Evolutionary conservation across 179 eudicot species (phyloP), one percentile per base, ranked within the genome.

Genomic region (Heliamphora pulchella): DNA sequence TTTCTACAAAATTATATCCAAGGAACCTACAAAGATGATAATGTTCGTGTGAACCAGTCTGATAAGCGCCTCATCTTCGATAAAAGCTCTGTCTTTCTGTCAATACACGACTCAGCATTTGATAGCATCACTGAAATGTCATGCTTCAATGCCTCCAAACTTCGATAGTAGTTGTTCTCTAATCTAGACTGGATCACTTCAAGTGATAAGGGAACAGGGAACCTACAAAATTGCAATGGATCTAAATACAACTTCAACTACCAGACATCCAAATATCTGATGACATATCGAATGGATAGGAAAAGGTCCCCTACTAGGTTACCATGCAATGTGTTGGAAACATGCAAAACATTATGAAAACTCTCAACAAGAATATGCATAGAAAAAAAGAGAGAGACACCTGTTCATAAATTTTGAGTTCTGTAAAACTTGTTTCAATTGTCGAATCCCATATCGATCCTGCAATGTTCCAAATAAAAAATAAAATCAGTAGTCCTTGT

Each of bases 381-480:
- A 64, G 4, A 43, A 47, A 31, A 76, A 63, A 47, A 18, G n/a
- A 11, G 50, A 5, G 57, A 72, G 18, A 20, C 88, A 90, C 98
- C 97, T 93, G 85, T 96, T 96, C 43, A 91, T 77, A 81, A 91
- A 96, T 66, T 92, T 94, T 63, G 74, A 70, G 88, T 83, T 94
- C 71, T 63, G 81, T 15, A 93, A 87, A 81, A 87, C 85, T 71
- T 89, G 87, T 78, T 90, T 89, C 81, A 96, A 79, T 78, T 87
- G 88, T 75, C 63, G 66, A 77, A 90, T 83, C n/a, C 94, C 98
- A 80, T 87, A 88, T 8, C 63, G 50, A 59, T 94, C 96, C 99
- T 96, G 93, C 80, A 86, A 84, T 43, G 77, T 78, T 75, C 53
- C 18, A 41, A 74, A 54, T n/a, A 75, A 22, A 3, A 57, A 46